Evolutionary conservation across 2,329 filamentous ascomycete species (phyloP), one percentile per base, ranked within the genome.

Genomic region (Cordyceps farinosa): DNA sequence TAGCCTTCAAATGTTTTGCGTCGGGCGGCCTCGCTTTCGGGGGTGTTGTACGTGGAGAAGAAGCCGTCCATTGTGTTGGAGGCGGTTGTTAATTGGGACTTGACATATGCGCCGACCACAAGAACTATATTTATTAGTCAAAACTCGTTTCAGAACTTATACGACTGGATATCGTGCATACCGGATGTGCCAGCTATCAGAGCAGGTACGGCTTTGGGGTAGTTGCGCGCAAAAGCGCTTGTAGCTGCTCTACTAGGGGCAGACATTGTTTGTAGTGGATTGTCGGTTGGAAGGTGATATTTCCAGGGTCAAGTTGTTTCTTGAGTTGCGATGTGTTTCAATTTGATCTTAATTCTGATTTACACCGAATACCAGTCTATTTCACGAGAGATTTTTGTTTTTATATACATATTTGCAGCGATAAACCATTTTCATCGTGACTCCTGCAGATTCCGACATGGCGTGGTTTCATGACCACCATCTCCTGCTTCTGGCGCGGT

Each of bases 21-120:
- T 32, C 75, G 70, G 15, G 69, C 70, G 5, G 71, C 72, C 60
- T 78, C 75, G 63, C 76, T 77, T 64, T 75, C 65, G 6, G 74
- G 66, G 8, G 71, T 76, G 67, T 76, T 72, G 70, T 78, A 78
- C 63, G 73, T 71, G 42, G 73, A 62, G 64, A 78, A 78, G 65
- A 71, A 75, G 47, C 71, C 71, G 65, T 78, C 76, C 69, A 78
- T 73, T 5, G 70, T 73, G 36, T 67, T 66, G 5, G 75, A 76
- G 61, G 74, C 72, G 36, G 62, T 68, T 47, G 65, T 60, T 50
- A 78, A 71, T 54, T 77, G 75, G 15, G 64, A 67, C 58, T 67
- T 67, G 58, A 78, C 70, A 65, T 75, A 77, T 64, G 67, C 63
- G n/a, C 63, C 74, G 32, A 77, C 65, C 17, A 68, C 67, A 22